Evolutionary conservation across 345 rosid species (phyloP), one percentile per base, ranked within the genome.

Genomic region (Passiflora organensis): DNA sequence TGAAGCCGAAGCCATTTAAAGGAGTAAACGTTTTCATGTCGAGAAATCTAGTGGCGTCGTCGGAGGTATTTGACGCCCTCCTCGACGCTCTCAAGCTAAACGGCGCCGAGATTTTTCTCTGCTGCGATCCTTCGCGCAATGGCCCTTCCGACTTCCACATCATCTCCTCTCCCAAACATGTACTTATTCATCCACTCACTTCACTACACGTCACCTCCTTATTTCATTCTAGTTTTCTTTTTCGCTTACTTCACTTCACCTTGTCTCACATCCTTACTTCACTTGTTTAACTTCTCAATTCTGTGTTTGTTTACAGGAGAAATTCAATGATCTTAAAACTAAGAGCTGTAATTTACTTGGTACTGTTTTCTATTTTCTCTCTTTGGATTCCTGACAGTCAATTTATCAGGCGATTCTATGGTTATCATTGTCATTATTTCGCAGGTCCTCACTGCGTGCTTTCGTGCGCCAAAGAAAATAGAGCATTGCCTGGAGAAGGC

Each of bases 361-460:
- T 93, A 69, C 39, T n/a, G 42, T 47, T 24, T 47, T 11, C 6
- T 20, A 6, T 9, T 39, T 18, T 48, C 17, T 2, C 6, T 18
- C 20, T 28, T 28, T 28, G 3, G 34, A 2, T 28, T 3, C 5
- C 8, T 28, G 34, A 3, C 8, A 28, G 34, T n/a, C 34, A 28
- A 28, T 8, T 2, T 28, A 28, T 28, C 34, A 28, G 34, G 34
- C 8, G 34, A 8, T 28, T 28, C 14, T 41, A 43, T 52, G 56
- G 53, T 2, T 28, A 8, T 28, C 5, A 8, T 28, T 28, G 8
- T 28, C 8, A 28, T 28, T 28, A 28, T 2, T 8, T 28, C 34
- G 66, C 66, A 86, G 99, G 99, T 73, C 96, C 97, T 3, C 91
- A 82, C 52, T 89, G 96, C 53, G 96, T 85, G 58, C 80, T 93